Evolutionary conservation across 2,329 filamentous ascomycete species (phyloP), one percentile per base, ranked within the genome.

Genomic region (Ascochyta pisi): DNA sequence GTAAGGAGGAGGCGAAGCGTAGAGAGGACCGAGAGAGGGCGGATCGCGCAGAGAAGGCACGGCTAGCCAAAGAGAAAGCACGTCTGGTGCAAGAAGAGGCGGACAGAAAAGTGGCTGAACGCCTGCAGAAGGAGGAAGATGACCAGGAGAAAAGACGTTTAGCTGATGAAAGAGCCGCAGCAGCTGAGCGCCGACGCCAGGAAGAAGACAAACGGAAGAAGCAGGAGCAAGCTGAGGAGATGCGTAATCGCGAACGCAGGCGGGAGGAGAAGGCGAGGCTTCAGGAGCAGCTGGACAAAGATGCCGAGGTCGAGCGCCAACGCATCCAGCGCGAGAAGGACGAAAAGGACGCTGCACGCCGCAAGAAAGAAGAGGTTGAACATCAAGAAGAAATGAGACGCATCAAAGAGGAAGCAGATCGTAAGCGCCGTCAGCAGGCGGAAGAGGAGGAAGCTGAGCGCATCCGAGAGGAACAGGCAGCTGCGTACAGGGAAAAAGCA

Each of bases 291-390:
- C 34, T 39, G 19, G 39, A 27, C 10, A 33, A 33, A 31, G 52
- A 50, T 2, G 22, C 37, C 6, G 33, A 50, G 8, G 16, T 16
- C 2, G 19, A 24, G 23, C 42, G 24, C 26, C 31, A 49, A 22
- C 51, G 44, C 10, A 40, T 26, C 24, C 24, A 37, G 33, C 44
- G 29, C 4, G n/a, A 23, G 15, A 24, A 38, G 22, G 22, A 23
- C 6, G 27, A 54, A 2, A 24, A 49, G 15, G 51, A 53, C 3
- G 49, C 49, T 45, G 22, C 48, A 7, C 46, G 46, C 7, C 53
- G 50, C 13, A 51, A 61, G 22, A 54, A 35, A 6, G 31, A 46
- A 13, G 63, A 62, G 40, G 50, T 45, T 24, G 57, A 55, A 33
- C 50, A 54, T 13, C 16, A 35, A 13, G 29, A 34, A 12, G 15